phyloP scores from a whole-genome alignment of 805 yeast genomes.

The Alloascoidea africana region DNA sequence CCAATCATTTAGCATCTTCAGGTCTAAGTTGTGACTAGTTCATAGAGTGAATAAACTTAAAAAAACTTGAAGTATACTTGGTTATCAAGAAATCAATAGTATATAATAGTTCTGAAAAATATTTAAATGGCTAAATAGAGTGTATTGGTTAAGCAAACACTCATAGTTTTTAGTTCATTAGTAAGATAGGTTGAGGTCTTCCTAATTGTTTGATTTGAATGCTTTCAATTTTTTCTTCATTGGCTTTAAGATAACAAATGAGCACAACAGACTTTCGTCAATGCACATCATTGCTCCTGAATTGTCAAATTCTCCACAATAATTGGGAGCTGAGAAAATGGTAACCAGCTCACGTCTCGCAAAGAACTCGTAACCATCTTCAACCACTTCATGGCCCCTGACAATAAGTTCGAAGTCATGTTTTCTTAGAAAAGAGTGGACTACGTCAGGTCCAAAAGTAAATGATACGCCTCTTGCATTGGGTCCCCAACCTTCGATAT shows the following conservation, averaged over 20 bases:
- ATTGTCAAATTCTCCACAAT: constrained; percentile 97
- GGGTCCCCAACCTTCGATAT: constrained; percentile 97
- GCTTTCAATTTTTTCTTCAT: too few species aligned
- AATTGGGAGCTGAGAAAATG: constrained; percentile 91
- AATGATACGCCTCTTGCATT: constrained; percentile 98
- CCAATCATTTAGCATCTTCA: too few species aligned
- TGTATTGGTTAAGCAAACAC: too few species aligned
- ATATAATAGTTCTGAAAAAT: too few species aligned
- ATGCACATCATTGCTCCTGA: constrained; percentile 99
- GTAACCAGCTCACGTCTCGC: constrained; percentile 93
- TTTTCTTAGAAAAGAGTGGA: constrained; percentile 86
- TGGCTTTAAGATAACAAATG: constrained; percentile 87
- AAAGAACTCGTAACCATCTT: constrained; percentile 96
- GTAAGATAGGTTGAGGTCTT: too few species aligned
- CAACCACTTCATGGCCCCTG: constrained; percentile 98
- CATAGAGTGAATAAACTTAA: too few species aligned
- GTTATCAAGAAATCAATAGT: too few species aligned
- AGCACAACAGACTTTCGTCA: constrained; percentile 89
- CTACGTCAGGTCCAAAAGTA: constrained; percentile 99
- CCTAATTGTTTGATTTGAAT: too few species aligned
- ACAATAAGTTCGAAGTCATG: constrained; percentile 97
- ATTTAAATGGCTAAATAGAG: too few species aligned
- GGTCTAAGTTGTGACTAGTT: too few species aligned
- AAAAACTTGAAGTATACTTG: too few species aligned
- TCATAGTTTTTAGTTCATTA: too few species aligned